Conservation (phyloP, 139 green algal species). For the Haematococcus lacustris region DNA sequence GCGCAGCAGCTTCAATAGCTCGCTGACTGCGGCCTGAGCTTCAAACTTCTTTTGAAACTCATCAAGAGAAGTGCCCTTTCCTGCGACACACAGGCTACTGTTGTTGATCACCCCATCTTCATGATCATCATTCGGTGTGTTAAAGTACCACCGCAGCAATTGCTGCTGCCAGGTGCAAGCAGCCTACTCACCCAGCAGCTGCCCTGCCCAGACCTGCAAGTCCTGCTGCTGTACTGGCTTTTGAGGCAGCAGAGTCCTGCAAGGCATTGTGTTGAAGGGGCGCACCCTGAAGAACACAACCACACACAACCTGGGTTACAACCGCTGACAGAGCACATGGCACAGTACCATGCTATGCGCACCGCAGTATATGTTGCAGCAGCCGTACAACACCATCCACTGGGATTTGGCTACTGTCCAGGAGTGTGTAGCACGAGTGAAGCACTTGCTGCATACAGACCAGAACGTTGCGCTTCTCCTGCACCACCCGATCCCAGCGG, state of each 20-base stretch:
- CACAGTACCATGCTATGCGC: too few species aligned
- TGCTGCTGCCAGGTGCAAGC: background rate
- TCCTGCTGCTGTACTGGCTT: constrained; percentile 37
- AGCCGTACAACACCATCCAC: constrained; percentile 46
- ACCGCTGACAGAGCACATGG: too few species aligned
- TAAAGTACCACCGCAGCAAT: too few species aligned
- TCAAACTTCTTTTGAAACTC: too few species aligned
- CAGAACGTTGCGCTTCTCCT: constrained; percentile 52
- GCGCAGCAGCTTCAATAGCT: too few species aligned
- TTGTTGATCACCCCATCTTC: too few species aligned
- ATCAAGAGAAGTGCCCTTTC: too few species aligned
- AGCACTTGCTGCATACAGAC: constrained; percentile 39
- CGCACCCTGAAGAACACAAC: too few species aligned
- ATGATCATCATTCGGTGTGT: too few species aligned
- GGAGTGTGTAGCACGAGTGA: constrained; percentile 48
- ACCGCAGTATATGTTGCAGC: constrained; percentile 59
- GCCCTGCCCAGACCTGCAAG: constrained; percentile 38
- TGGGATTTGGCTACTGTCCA: constrained; percentile 44
- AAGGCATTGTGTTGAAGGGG: constrained; percentile 2
- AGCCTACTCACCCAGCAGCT: constrained; percentile 40
- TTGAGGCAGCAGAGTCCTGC: constrained; percentile 9
- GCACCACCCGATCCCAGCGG: constrained; percentile 32
- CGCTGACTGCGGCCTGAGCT: too few species aligned
- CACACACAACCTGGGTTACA: too few species aligned
- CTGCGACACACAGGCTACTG: too few species aligned